These are phyloP conservation scores for Cyclotella kingstonii DNA, from an alignment of 108 stramenopile genomes.

Conservation along the genomic window DNA sequence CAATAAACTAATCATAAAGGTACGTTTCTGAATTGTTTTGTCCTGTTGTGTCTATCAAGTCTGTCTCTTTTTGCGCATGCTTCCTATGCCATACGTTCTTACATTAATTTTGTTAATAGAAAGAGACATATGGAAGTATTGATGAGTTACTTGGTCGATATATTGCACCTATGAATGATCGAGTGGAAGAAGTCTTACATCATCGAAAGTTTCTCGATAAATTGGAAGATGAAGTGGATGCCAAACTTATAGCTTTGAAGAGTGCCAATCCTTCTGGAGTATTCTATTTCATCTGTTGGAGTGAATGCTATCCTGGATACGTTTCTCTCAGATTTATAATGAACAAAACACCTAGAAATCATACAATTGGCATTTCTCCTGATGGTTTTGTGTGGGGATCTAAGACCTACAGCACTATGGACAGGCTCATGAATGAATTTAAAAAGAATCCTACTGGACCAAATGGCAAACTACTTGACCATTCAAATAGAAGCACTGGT, in stretches of 20 bases:
- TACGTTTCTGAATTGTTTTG: constrained; percentile 13
- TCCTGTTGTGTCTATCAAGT: background rate
- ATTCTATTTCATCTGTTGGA: constrained; percentile 82
- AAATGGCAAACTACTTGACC: constrained; percentile 10
- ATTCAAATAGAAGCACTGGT: constrained; percentile 10
- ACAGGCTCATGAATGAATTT: constrained; percentile 78
- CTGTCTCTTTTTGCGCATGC: background rate
- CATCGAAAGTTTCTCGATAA: constrained; percentile 81
- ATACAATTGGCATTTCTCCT: constrained; percentile 78
- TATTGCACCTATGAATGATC: constrained; percentile 88
- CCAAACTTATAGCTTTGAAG: constrained; percentile 63
- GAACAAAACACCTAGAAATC: constrained; percentile 56
- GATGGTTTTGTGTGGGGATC: constrained; percentile 76
- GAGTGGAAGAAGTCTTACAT: constrained; percentile 73
- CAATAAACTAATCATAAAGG: constrained; percentile 76
- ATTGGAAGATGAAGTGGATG: constrained; percentile 77
- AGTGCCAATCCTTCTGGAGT: constrained; percentile 54
- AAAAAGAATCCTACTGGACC: constrained; percentile 79
- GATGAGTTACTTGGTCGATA: constrained; percentile 84
- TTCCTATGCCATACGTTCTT: too few relatives aligned
- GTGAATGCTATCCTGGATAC: constrained; percentile 83
- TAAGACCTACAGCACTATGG: constrained; percentile 59
- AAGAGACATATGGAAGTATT: constrained; percentile 83
- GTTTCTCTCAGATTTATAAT: constrained; percentile 72
- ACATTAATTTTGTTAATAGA: too few relatives aligned